Base-by-base conservation (phyloP, 768 basidiomycete species). In the Leccinum subtestaceum region DNA sequence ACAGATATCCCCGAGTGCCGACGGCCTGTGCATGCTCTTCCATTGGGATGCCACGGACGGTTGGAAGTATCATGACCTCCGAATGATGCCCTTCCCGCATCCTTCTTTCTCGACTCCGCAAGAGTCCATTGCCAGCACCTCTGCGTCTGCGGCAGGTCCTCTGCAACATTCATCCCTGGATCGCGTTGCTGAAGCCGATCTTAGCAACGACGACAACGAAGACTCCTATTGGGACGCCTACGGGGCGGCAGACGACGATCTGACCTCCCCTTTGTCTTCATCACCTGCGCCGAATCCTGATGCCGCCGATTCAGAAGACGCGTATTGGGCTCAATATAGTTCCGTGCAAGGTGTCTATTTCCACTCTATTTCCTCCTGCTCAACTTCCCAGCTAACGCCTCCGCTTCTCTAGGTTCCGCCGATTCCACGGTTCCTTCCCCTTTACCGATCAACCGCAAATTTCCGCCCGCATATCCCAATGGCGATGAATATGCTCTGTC, bases 291-390 rank as follows among this genome's bases (percentile, higher is more conserved):
- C 38, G 19, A 47, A 49, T 12, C 17, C 31, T 11, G 55, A 50
- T 34, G 21, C 9, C 21, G 63, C 66, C 1, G 69, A 68, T 36
- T 61, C 54, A 45, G 81, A 83, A 60, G 89, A 89, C 59, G 86
- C 86, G 6, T 91, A 91, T 64, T 91, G 89, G 89, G 87, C 87
- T 25, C 86, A 80, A 61, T 91, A 91, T 69, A 76, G 86, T 31
- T 76, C 78, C 19, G 80, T 90, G 7, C 88, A 91, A 72, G 89
- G 89, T 88, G 57, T 21, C 46, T 62, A 62, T 60, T 52, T 60
- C 61, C 59, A 32, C 34, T 6, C 65, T 74, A 65, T 23, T 19
- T n/a, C 55, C 54, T 49, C 46, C 27, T 47, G 19, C 52, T 43
- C 50, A 43, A 56, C 25, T 27, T 60, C 53, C 29, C 46, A 56